Base-by-base conservation (phyloP, 2,329 filamentous ascomycete genomes). In the Triangularia verruculosa region DNA sequence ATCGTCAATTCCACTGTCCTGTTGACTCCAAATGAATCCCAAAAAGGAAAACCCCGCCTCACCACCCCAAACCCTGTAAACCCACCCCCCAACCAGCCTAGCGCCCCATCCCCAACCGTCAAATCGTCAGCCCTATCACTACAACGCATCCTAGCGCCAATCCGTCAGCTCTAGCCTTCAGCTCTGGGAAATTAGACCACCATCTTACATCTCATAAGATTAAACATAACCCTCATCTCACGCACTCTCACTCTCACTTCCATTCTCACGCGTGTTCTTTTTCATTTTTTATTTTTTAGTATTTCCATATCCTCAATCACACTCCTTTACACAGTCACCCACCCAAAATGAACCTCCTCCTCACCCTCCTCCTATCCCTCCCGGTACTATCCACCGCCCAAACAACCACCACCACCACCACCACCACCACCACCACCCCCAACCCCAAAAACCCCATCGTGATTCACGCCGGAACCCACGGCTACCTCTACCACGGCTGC, bases 401-500 rank as follows among this genome's bases (percentile, higher is more conserved):
- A 11, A n/a, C n/a, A n/a, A n/a, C n/a, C n/a, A n/a, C n/a, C n/a
- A n/a, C n/a, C n/a, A 17, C n/a, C 8, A 17, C 7, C 27, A 28
- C 27, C 27, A 27, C 22, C 8, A 25, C 22, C 20, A n/a, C 13
- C 20, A 5, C 52, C 52, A 13, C 20, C 24, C 25, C 6, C 27
- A 12, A n/a, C 5, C 15, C 9, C 17, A 25, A 47, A 43, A 43
- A 32, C 15, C 9, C n/a, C 15, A 13, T 47, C n/a, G 20, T n/a
- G 13, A 43, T 30, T 12, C 56, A 25, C 4, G 2, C 55, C 30
- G 55, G 55, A n/a, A 17, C 9, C 39, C 39, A 47, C 39, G 20
- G 30, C 15, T 86, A 85, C 74, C 66, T 61, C 15, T 86, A 86
- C 73, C 71, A 74, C n/a, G 85, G 85, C 62, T 88, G 85, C 76